Percentiles rank a stretch among this genome's conserved stretches.
Conservation (phyloP, 352 stramenopile genomes). For the Pythium volutum region DNA sequence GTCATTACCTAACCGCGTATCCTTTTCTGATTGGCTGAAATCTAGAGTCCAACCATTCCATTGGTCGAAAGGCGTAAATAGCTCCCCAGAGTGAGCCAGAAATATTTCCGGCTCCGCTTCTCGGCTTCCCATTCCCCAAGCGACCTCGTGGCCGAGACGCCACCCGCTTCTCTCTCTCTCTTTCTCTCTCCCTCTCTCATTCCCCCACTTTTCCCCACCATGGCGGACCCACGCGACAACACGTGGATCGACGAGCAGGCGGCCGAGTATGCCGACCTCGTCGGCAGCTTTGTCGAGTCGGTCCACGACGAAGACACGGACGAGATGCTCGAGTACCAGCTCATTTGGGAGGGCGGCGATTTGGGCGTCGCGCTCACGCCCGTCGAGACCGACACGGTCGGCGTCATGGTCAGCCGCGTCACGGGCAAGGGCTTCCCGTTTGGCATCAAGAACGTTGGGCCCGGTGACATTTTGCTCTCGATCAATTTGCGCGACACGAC, state of each 20-base stretch:
- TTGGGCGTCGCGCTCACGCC: slow-evolving; percentile 82
- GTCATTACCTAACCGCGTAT: slow-evolving; percentile 21
- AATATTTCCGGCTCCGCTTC: not conserved
- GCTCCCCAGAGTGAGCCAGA: not conserved
- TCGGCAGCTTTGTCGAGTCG: slow-evolving; percentile 84
- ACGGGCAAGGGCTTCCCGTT: slow-evolving; percentile 87
- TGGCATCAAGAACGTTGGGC: slow-evolving; percentile 85
- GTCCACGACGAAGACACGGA: slow-evolving; percentile 80
- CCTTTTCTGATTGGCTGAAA: slow-evolving; percentile 14
- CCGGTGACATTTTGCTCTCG: slow-evolving; percentile 74
- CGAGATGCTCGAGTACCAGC: slow-evolving; percentile 86
- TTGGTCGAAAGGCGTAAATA: slow-evolving; percentile 9
- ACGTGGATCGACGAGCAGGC: slow-evolving; percentile 85
- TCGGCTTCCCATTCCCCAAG: not conserved
- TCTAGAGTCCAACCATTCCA: not conserved
- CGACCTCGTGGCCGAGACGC: not conserved
- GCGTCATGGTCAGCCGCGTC: slow-evolving; percentile 76
- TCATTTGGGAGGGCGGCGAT: slow-evolving; percentile 87
- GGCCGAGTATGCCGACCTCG: slow-evolving; percentile 78
- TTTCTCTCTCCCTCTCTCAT: not conserved
- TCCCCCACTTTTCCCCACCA: not conserved
- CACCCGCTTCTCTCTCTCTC: slow-evolving; percentile 6
- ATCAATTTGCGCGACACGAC: slow-evolving; percentile 85
- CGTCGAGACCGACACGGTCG: slow-evolving; percentile 45
- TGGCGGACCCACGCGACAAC: slow-evolving; percentile 11